These are phyloP conservation scores for Astrocystis sublimbata DNA, from an alignment of 495 filamentous ascomycete genomes.

Conservation along the genomic window DNA sequence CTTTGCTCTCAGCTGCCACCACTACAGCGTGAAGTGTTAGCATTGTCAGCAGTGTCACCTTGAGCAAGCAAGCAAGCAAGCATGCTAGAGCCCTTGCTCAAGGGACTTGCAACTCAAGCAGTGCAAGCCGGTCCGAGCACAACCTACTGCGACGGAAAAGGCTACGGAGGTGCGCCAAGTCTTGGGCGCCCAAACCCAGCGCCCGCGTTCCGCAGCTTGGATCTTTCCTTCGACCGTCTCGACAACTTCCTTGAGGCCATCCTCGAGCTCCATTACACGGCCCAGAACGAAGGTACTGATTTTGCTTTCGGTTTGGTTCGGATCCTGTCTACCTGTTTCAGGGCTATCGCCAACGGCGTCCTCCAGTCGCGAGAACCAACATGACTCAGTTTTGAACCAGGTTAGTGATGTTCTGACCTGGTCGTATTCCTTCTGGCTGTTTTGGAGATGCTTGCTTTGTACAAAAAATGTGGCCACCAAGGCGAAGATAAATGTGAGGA, in stretches of 20 bases:
- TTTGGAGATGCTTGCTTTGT: constrained; percentile 35
- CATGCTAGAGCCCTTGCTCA: not conserved
- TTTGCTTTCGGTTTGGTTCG: constrained; percentile 30
- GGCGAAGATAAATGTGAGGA: constrained; percentile 42
- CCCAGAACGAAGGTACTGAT: constrained; percentile 42
- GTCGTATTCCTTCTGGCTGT: constrained; percentile 40
- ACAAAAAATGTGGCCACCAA: constrained; percentile 36
- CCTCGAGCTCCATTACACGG: constrained; percentile 19
- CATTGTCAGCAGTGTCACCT: not conserved
- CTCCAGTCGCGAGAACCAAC: constrained; percentile 36
- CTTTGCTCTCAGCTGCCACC: constrained; percentile 32
- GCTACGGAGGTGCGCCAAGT: constrained; percentile 27
- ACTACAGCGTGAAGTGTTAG: constrained; percentile 9
- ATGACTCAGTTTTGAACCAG: constrained; percentile 43
- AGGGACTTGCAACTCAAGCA: not conserved
- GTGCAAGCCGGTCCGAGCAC: not conserved
- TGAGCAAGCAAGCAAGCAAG: too few species aligned
- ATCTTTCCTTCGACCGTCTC: constrained; percentile 31
- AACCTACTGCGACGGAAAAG: constrained; percentile 28
- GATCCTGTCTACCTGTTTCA: too few species aligned
- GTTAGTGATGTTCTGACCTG: constrained; percentile 37
- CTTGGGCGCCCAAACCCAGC: constrained; percentile 31
- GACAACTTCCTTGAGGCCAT: constrained; percentile 11
- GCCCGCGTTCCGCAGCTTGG: constrained; percentile 4
- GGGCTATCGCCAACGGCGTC: constrained; percentile 14